Percentiles rank a stretch among this genome's conserved stretches.
phyloP scores from a whole-genome alignment of 352 stramenopile species.

The Phytophthora kernoviae region DNA sequence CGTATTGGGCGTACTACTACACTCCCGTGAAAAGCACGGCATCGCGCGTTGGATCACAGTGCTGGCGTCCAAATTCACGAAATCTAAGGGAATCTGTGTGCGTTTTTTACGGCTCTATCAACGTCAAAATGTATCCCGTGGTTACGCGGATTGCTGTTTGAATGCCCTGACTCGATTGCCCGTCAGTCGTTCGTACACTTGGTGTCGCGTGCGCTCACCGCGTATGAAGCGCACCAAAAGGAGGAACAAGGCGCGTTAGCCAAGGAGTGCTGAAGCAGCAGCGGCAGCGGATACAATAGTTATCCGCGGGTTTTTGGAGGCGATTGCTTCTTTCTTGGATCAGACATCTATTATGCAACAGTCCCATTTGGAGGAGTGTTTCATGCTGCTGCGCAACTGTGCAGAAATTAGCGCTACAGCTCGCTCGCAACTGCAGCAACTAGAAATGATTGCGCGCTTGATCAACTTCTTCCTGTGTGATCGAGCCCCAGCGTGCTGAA shows the following conservation, averaged over 20 bases:
- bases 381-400: constrained; percentile 83
- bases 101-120: constrained; percentile 71
- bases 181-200: constrained; percentile 88
- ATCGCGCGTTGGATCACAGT: constrained; percentile 85
- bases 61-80: constrained; percentile 72
- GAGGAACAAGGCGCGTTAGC: constrained; percentile 32
- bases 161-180: constrained; percentile 85
- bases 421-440: constrained; percentile 51
- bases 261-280: constrained; percentile 20
- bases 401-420: constrained; percentile 62
- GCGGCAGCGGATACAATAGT: constrained; percentile 26
- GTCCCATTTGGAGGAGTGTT: constrained; percentile 87
- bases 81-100: constrained; percentile 69
- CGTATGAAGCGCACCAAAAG: constrained; percentile 68
- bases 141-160: constrained; percentile 76
- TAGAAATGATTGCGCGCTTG: constrained; percentile 80
- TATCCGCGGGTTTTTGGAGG: constrained; percentile 50
- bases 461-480: constrained; percentile 87
- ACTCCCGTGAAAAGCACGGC: constrained; percentile 88
- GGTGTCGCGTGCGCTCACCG: constrained; percentile 69
- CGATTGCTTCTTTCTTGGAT: constrained; percentile 67
- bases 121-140: constrained; percentile 62
- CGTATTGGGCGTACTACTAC: constrained; percentile 88
- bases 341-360: constrained; percentile 80
- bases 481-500: constrained; percentile 65